Conservation (phyloP, 208 protist genomes). For the Trichomonas vaginalis region DNA sequence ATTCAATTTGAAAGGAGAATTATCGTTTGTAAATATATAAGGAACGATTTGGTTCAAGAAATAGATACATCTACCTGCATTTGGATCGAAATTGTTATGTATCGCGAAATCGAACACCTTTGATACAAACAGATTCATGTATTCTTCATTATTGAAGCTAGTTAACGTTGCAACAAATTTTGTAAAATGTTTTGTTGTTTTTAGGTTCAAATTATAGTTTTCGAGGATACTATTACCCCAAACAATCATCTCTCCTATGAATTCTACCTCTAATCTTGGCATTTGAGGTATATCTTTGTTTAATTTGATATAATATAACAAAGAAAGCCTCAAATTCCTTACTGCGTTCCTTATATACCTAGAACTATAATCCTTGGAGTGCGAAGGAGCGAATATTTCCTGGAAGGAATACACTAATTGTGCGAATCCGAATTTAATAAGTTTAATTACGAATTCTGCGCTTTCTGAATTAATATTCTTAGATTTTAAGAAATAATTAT, state of each 20-base stretch:
- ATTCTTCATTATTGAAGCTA: not conserved
- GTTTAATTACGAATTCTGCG: not conserved
- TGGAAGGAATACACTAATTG: not conserved
- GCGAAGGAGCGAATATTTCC: not conserved
- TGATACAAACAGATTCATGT: not conserved
- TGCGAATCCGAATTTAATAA: not conserved
- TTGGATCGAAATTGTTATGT: not conserved
- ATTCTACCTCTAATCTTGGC: not conserved
- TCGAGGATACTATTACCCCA: not conserved
- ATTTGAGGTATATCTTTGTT: not conserved
- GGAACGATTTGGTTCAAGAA: not conserved
- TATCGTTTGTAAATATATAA: not conserved
- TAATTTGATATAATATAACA: not conserved
- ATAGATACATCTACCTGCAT: not conserved
- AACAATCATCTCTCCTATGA: not conserved
- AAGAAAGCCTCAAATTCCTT: not conserved
- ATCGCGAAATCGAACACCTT: not conserved
- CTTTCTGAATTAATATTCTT: too few species aligned
- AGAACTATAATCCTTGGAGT: not conserved
- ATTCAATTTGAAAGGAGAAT: not conserved
- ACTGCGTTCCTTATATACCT: not conserved
- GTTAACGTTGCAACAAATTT: not conserved
- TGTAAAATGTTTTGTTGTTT: not conserved
- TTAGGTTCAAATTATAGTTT: not conserved
- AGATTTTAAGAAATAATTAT: not conserved